A percentile compares a stretch with the other conserved stretches of the same genome.
Evolutionary conservation across 78 protist genomes (phyloP).

Genomic region (Cavenderia fasciculata): DNA sequence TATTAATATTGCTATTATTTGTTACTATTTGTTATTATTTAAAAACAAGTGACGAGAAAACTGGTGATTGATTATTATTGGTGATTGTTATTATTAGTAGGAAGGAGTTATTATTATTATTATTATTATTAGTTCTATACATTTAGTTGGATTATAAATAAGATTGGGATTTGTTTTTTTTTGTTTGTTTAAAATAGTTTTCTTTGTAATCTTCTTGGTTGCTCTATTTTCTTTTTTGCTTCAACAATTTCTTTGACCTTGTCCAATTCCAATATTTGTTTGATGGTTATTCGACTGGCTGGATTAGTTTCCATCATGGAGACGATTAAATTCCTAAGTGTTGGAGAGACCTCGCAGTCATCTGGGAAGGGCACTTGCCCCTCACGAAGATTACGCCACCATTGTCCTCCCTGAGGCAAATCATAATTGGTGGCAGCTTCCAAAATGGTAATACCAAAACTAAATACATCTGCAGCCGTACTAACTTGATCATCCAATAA

Average conservation of each 20-base stretch:
- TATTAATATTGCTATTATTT: too few relatives aligned
- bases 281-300: slow-evolving; percentile 19
- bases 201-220: slow-evolving; percentile 8
- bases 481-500: slow-evolving; percentile 20
- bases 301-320: slow-evolving; percentile 63
- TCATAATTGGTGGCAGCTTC: slow-evolving; percentile 43
- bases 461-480: slow-evolving; percentile 61
- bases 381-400: slow-evolving; percentile 62
- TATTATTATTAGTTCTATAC: too few relatives aligned
- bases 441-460: slow-evolving; percentile 49
- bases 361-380: slow-evolving; percentile 42
- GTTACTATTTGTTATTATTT: too few relatives aligned
- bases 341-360: slow-evolving; percentile 1
- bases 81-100: too few relatives aligned
- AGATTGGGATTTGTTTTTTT: too few relatives aligned
- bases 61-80: too few relatives aligned
- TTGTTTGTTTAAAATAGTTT: not conserved
- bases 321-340: slow-evolving; percentile 9
- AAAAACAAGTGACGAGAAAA: too few relatives aligned
- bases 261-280: not conserved
- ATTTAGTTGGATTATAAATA: too few relatives aligned
- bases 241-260: slow-evolving; percentile 14
- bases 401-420: slow-evolving; percentile 32
- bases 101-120: too few relatives aligned
- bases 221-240: not conserved